These are phyloP conservation scores for Rauvolfia tetraphylla DNA, from an alignment of 257 asterid species.

Conservation along the genomic window DNA sequence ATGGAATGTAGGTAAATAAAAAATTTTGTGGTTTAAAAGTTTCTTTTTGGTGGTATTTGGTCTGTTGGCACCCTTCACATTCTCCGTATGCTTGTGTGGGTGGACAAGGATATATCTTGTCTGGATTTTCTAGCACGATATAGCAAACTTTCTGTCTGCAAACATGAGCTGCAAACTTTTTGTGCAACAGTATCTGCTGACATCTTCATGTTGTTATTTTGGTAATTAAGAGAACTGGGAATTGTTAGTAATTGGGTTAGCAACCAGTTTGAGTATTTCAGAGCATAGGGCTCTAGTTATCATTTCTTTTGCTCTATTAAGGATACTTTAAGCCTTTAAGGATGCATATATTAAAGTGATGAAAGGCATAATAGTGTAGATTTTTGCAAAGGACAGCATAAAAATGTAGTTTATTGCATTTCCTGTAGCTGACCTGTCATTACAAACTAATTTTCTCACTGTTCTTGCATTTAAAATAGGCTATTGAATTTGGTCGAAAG, in stretches of 20 bases:
- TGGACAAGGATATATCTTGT: neutral
- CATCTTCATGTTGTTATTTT: neutral
- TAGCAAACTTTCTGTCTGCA: neutral
- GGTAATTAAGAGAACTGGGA: neutral
- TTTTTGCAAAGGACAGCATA: neutral
- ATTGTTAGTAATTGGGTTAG: neutral
- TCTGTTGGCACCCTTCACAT: neutral
- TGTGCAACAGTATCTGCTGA: neutral
- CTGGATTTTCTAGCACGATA: neutral
- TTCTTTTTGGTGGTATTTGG: neutral
- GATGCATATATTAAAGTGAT: neutral
- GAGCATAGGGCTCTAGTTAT: neutral
- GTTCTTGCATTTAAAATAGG: slow-evolving; percentile 43
- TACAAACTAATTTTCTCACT: slow-evolving; percentile 12
- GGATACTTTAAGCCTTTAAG: neutral
- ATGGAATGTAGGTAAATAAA: neutral
- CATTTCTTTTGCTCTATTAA: neutral
- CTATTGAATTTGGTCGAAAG: slow-evolving; percentile 85
- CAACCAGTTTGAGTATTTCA: neutral
- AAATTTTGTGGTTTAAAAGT: neutral
- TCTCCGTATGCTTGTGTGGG: no score
- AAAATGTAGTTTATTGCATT: neutral
- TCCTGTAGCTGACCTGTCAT: neutral
- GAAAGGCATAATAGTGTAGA: neutral
- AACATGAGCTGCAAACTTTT: neutral